Percentiles rank a stretch among this genome's conserved stretches.
These are phyloP conservation scores for Cercospora citrullina DNA, from an alignment of 2,329 filamentous ascomycete genomes.

Conservation along the genomic window DNA sequence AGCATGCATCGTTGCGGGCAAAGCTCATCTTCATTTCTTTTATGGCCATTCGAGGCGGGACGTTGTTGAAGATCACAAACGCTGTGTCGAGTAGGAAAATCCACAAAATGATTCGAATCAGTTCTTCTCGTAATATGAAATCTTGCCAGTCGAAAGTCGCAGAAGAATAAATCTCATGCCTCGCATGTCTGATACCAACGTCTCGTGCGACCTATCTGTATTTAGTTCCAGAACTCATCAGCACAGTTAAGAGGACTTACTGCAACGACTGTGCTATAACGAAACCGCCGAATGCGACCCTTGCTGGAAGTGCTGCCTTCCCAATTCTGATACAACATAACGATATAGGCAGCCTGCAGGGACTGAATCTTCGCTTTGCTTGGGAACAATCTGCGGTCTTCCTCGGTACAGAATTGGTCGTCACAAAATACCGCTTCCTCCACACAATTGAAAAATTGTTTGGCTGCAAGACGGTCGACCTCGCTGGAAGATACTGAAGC, in stretches of 20 bases:
- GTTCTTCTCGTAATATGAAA: slow-evolving; percentile 11
- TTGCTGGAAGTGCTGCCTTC: slow-evolving; percentile 11
- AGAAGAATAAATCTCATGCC: background rate
- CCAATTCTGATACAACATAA: slow-evolving; percentile 16
- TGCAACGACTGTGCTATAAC: slow-evolving; percentile 11
- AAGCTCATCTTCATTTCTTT: slow-evolving; percentile 21
- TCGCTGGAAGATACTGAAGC: slow-evolving; percentile 5
- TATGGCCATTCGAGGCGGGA: slow-evolving; percentile 14
- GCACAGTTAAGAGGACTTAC: background rate
- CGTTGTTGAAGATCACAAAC: slow-evolving; percentile 17
- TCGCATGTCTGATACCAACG: background rate
- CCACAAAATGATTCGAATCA: slow-evolving; percentile 10
- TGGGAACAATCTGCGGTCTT: slow-evolving; percentile 3
- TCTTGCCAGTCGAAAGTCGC: slow-evolving; percentile 5
- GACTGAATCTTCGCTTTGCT: slow-evolving; percentile 4
- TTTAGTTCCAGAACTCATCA: background rate
- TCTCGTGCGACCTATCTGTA: background rate
- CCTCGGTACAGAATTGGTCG: slow-evolving; percentile 10
- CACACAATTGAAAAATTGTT: slow-evolving; percentile 4
- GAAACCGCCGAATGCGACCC: slow-evolving; percentile 9
- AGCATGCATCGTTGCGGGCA: slow-evolving; percentile 13
- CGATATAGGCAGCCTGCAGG: slow-evolving; percentile 13
- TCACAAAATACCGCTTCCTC: slow-evolving; percentile 15
- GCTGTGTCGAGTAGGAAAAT: slow-evolving; percentile 16
- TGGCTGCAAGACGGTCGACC: background rate